Conservation (phyloP, 768 basidiomycete genomes). For the Tephrocybe sp. region DNA sequence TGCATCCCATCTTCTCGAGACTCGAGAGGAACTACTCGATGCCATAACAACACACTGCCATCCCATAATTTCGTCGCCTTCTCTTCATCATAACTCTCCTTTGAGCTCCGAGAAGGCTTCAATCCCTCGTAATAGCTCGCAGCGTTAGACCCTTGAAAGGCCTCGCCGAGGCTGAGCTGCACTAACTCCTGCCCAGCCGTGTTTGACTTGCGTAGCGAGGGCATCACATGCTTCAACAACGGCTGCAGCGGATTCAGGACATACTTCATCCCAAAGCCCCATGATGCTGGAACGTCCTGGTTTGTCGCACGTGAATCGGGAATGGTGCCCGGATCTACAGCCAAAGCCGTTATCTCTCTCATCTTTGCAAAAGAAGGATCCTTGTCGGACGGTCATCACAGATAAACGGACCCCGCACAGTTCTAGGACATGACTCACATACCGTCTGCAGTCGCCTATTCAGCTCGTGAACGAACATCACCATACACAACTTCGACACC, state of each 20-base stretch:
- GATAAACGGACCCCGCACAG: too few species aligned
- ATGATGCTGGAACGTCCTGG: slow-evolving; percentile 1
- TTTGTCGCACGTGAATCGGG: slow-evolving; percentile 6
- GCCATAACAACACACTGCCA: slow-evolving; percentile 4
- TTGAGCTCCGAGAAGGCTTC: neutral
- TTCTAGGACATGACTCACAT: neutral
- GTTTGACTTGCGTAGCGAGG: slow-evolving; percentile 2
- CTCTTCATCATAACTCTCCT: slow-evolving; percentile 6
- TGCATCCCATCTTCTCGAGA: too few species aligned
- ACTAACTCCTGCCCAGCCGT: slow-evolving; percentile 1
- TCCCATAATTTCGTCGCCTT: slow-evolving; percentile 2
- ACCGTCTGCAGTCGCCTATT: slow-evolving; percentile 7
- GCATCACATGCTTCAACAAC: neutral
- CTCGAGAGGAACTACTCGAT: too few species aligned
- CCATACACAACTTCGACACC: slow-evolving; percentile 9
- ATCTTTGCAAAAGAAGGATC: neutral
- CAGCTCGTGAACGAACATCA: slow-evolving; percentile 9
- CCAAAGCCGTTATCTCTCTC: slow-evolving; percentile 1
- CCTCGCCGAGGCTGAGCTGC: neutral
- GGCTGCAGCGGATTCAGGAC: slow-evolving; percentile 3
- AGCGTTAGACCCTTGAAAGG: neutral
- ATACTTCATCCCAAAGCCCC: slow-evolving; percentile 4
- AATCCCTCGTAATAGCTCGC: slow-evolving; percentile 2
- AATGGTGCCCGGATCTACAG: slow-evolving; percentile 4
- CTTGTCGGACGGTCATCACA: neutral